Conservation (phyloP, 192 early-diverging fungal species). For the Jimgerdemannia lactiflua region DNA sequence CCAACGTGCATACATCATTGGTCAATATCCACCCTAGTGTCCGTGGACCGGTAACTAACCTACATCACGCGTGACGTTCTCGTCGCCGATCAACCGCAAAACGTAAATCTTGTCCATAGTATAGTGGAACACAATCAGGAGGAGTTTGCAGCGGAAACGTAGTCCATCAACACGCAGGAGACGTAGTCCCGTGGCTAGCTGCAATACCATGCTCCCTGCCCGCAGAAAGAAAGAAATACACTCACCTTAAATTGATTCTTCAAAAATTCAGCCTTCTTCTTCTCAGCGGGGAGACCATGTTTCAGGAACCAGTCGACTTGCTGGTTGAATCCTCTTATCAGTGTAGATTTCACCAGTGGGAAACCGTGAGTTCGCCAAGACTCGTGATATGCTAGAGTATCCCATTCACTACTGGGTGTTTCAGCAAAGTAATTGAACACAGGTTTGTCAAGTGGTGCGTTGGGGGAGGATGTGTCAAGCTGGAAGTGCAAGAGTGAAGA, state of each 20-base stretch:
- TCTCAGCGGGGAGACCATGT: slow-evolving; percentile 5
- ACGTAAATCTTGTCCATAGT: neutral
- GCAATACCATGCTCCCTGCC: neutral
- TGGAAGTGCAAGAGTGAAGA: too few relatives aligned
- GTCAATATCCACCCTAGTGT: too few relatives aligned
- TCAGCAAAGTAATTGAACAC: too few relatives aligned
- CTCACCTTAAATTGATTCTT: slow-evolving; percentile 11
- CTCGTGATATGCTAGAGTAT: slow-evolving; percentile 4
- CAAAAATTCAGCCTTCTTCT: slow-evolving; percentile 4
- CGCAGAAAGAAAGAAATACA: neutral
- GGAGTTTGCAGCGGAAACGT: neutral
- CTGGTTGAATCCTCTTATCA: neutral
- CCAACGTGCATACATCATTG: too few relatives aligned
- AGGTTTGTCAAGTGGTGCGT: too few relatives aligned
- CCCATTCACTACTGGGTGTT: neutral
- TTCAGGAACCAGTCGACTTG: slow-evolving; percentile 3
- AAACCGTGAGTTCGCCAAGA: slow-evolving; percentile 4
- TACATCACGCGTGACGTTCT: slow-evolving; percentile 16
- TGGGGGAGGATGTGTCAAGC: too few relatives aligned
- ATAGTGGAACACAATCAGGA: neutral
- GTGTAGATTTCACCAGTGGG: slow-evolving; percentile 7
- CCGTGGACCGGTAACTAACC: slow-evolving; percentile 10
- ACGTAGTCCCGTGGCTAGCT: neutral
- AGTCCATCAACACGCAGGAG: neutral
- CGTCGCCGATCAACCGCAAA: slow-evolving; percentile 7